Base-by-base conservation (phyloP, 805 yeast species). In the Barnettozyma vustinii region DNA sequence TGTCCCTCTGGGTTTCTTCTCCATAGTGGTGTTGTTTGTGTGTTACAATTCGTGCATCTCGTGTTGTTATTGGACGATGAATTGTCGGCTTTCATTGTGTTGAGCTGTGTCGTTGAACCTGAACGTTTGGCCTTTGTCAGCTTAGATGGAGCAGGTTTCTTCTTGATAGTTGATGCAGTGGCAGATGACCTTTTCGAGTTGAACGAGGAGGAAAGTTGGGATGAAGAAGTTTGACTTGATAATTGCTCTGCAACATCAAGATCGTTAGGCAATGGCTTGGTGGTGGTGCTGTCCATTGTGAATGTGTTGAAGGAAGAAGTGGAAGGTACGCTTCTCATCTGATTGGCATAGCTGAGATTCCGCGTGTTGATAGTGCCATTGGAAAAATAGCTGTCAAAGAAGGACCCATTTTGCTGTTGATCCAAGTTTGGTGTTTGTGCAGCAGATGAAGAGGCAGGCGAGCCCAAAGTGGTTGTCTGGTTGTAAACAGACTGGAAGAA, bases 11-110 rank as follows among this genome's bases (percentile, higher is more conserved):
- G 90, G 58, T 89, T 88, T 44, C 97, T 75, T 57, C 99, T 74
- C 99, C 99, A 92, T 16, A 92, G 67, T 1, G 99, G 99, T 0
- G 99, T 92, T 16, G 95, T 90, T 54, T 77, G 81, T 0, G 99
- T 92, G 60, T 85, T 83, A 67, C 99, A 92, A 67, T 92, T 92
- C 16, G 92, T 83, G 67, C 98, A 92, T 42, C 63, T 53, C 2
- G 62, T 61, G 42, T 56, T 58, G 10, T 48, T 42, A 32, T 57
- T 58, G 2, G 61, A 50, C 4, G 58, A 39, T 5, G 58, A 40
- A 12, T 50, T 26, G 15, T 45, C 54, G 7, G 33, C 36, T 35
- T 47, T 52, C 25, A 32, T 50, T 48, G 42, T 47, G 32, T 18
- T 49, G 27, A 40, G 48, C 18, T 54, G 59, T 2, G 61, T 55